Conservation (phyloP, 768 basidiomycete species). For the Suillus tomentosus region DNA sequence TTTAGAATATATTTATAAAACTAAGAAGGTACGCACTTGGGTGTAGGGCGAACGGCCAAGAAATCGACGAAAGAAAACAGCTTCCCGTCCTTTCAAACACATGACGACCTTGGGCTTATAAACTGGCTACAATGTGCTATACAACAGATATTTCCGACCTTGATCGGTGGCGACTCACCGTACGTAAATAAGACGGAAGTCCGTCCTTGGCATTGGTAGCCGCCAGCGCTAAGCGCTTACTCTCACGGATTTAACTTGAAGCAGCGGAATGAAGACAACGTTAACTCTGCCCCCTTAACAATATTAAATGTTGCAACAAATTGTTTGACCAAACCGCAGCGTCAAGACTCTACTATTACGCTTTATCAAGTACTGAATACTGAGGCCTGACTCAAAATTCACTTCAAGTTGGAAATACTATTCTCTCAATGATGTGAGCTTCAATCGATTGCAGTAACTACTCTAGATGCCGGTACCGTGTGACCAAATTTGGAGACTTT, state of each 20-base stretch:
- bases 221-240: background rate
- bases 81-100: background rate
- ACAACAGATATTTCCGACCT: background rate
- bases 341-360: background rate
- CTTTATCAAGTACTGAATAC: background rate
- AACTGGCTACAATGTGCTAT: background rate
- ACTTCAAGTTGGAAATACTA: background rate
- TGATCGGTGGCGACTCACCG: background rate
- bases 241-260: constrained; percentile 3
- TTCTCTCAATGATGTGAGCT: background rate
- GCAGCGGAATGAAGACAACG: background rate
- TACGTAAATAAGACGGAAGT: constrained; percentile 1
- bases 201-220: background rate
- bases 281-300: background rate
- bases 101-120: background rate
- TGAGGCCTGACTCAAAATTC: background rate
- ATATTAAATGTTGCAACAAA: no score
- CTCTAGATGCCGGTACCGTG: no score
- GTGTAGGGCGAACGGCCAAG: background rate
- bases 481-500: background rate
- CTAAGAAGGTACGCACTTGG: background rate
- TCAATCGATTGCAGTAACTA: background rate
- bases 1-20: background rate
- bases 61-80: background rate
- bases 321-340: background rate